Conservation (phyloP, 495 filamentous ascomycete species). For the Podospora pseudocomata region DNA sequence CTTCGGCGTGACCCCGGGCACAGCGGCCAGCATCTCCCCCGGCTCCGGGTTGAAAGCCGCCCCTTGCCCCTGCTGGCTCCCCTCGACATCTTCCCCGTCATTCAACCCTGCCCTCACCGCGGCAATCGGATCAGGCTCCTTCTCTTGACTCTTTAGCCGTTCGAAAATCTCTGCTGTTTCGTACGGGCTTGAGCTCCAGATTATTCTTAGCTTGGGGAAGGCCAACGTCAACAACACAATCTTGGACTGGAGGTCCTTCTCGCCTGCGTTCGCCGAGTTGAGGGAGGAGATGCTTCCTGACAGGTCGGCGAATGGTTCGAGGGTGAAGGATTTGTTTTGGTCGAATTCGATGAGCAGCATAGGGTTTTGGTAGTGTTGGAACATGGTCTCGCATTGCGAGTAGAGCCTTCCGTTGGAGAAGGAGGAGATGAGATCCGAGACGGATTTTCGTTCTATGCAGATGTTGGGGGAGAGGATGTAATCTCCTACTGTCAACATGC, state of each 20-base stretch:
- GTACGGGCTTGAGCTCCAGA: constrained; percentile 91
- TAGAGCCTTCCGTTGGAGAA: constrained; percentile 89
- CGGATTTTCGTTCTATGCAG: constrained; percentile 89
- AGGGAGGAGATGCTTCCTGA: constrained; percentile 61
- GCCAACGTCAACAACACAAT: constrained; percentile 89
- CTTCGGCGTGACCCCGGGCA: constrained; percentile 82
- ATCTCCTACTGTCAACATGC: constrained; percentile 94
- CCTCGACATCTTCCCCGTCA: constrained; percentile 48
- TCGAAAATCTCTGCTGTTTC: constrained; percentile 97
- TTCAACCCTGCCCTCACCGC: constrained; percentile 82
- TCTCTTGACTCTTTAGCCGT: constrained; percentile 79
- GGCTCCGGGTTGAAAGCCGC: constrained; percentile 57
- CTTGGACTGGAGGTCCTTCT: constrained; percentile 80
- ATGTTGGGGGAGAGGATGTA: constrained; percentile 89
- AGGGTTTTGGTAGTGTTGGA: constrained; percentile 82
- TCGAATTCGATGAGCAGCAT: constrained; percentile 98
- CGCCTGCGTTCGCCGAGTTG: constrained; percentile 48
- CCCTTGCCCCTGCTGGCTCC: constrained; percentile 49
- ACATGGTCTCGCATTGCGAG: constrained; percentile 91
- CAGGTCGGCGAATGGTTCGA: constrained; percentile 85
- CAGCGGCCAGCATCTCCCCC: constrained; percentile 81
- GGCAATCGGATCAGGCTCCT: constrained; percentile 85
- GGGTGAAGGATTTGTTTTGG: constrained; percentile 92
- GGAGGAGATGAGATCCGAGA: constrained; percentile 85
- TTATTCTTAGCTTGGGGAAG: constrained; percentile 82